Evolutionary conservation across 2,329 filamentous ascomycete species (phyloP), one percentile per base, ranked within the genome.

Genomic region (Xylaria sp.): DNA sequence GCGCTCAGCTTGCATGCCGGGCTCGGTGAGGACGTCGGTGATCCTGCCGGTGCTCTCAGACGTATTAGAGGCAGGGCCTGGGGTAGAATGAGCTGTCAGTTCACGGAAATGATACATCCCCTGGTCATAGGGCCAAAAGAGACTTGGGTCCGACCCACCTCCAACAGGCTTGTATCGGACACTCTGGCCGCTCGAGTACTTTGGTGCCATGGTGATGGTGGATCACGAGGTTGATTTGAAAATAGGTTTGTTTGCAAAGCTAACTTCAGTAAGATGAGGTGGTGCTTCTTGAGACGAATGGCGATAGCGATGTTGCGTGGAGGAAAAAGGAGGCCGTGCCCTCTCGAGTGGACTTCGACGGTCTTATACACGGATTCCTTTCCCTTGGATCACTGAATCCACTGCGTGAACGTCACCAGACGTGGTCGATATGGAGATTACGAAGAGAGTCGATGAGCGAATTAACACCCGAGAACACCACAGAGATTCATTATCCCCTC

Each of bases 121-220:
- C 11, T 5, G 48, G 49, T n/a, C 23, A 11, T 11, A 35, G 7
- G 13, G 34, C 34, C 11, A 42, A 8, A 10, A 42, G 11, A 42
- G 11, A 5, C 10, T n/a, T 3, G 11, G 30, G 6, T 55, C 13
- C 10, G 10, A 19, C 65, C 49, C 44, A 65, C 65, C 67, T 59
- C 68, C 68, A 11, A 68, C 65, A 37, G 68, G 66, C 67, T 70
- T 68, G 63, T 70, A 70, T 39, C 66, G 65, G 23, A 70, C 67
- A n/a, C 54, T 46, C 37, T 70, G 59, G 44, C 68, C 66, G 39
- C n/a, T 58, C 46, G 61, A 60, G 59, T 66, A 68, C 51, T 66
- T 65, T 16, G 63, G 65, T n/a, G 67, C 61, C 68, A 69, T 69
- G 19, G 69, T 69, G 19, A n/a, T 61, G 10, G 42, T 16, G 16